phyloP scores from a whole-genome alignment of 352 stramenopile species.

The Pelagophyceae sp. region DNA sequence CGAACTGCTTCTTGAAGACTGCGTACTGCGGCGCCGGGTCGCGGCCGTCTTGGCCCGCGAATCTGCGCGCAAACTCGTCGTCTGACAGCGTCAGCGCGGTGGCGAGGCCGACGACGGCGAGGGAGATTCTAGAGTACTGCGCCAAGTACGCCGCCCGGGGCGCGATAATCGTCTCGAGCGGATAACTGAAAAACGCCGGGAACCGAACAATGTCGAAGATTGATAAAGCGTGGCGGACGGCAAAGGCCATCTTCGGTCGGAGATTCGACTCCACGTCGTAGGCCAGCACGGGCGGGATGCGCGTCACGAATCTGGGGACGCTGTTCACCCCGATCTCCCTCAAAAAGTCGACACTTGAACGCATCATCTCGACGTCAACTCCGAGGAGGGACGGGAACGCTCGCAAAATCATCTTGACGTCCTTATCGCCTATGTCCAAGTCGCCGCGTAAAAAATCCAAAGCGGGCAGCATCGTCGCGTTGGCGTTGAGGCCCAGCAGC shows the following conservation, averaged over 20 bases:
- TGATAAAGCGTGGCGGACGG: conserved; percentile 26
- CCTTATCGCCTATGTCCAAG: conserved; percentile 23
- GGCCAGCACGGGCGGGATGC: conserved; percentile 32
- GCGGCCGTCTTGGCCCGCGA: too few relatives aligned
- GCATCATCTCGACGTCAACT: conserved; percentile 32
- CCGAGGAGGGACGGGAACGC: conserved; percentile 36
- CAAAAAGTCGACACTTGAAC: conserved; percentile 28
- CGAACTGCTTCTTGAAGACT: too few relatives aligned
- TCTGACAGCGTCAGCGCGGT: background rate
- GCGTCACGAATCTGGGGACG: conserved; percentile 32
- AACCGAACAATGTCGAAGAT: conserved; percentile 37
- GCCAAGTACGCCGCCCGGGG: conserved; percentile 33
- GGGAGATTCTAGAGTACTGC: background rate
- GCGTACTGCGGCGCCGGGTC: too few relatives aligned
- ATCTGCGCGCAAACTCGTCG: conserved; percentile 3
- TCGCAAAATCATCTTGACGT: conserved; percentile 31
- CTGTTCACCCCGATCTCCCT: conserved; percentile 30
- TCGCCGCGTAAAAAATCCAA: conserved; percentile 24
- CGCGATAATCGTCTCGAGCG: conserved; percentile 31
- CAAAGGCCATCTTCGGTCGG: conserved; percentile 23
- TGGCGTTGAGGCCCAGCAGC: conserved; percentile 27
- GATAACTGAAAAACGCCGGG: conserved; percentile 35
- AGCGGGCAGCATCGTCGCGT: conserved; percentile 26
- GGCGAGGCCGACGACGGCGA: background rate
- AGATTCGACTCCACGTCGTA: conserved; percentile 34